Evolutionary conservation across 768 basidiomycete genomes (phyloP).

Genomic region (Tulasnella sp.): DNA sequence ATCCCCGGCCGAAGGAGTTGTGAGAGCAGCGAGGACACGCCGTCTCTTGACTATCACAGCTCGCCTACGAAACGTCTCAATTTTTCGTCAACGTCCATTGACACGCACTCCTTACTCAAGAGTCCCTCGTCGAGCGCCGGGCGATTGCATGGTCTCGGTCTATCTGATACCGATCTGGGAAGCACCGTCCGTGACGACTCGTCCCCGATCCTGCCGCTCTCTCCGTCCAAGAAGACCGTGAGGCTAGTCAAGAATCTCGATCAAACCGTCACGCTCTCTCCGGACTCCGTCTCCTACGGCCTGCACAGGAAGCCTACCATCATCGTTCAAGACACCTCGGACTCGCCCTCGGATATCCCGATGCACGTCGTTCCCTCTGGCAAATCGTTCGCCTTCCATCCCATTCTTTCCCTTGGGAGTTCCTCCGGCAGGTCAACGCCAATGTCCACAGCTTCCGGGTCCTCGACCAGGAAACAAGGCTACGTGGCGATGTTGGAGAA

Average conservation of each 20-base stretch:
- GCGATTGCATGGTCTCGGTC: neutral
- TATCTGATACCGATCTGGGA: neutral
- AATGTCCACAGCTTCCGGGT: neutral
- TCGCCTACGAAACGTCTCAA: neutral
- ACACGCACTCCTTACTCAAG: neutral
- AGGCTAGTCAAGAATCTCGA: neutral
- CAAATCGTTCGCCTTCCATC: neutral
- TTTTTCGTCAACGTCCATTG: neutral
- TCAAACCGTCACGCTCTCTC: neutral
- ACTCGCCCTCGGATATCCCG: neutral
- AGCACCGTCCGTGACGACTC: neutral
- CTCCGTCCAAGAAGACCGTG: neutral
- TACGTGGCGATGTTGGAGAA: neutral
- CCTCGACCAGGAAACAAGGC: neutral
- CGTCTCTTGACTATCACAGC: neutral
- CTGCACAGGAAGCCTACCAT: neutral
- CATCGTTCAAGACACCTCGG: neutral
- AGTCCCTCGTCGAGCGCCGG: neutral
- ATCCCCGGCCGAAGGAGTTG: neutral
- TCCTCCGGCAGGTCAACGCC: slow-evolving; percentile 1
- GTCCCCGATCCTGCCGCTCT: neutral
- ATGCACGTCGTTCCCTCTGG: neutral
- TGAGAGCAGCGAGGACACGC: neutral
- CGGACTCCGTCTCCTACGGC: neutral
- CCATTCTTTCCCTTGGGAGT: neutral